Base-by-base conservation (phyloP, 106 monocot genomes). In the Apostasia ramifera region DNA sequence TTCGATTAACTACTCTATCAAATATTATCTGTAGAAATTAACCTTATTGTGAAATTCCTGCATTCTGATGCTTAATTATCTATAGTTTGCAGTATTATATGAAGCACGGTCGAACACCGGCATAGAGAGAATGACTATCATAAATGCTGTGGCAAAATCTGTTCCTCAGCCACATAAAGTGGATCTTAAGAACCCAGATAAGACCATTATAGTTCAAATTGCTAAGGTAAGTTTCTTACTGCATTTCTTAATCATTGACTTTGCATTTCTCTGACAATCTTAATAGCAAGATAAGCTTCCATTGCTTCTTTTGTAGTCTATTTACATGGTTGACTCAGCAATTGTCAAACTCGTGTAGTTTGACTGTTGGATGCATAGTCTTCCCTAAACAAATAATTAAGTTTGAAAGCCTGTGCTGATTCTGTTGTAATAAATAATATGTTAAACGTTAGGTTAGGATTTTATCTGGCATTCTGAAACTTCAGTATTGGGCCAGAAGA, bases 71-170 rank as follows among this genome's bases (percentile, higher is more conserved):
- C 13, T 76, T 72, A 63, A 9, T 4, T 26, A 2, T 58, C 44
- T 87, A 73, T 82, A 97, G 97, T 97, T 92, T 87, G 89, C 95
- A 43, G 95, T 97, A 53, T 67, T 89, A 41, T 97, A 83, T 79
- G 95, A 87, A 79, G 86, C 95, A 66, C 91, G 92, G 48, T 73
- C 95, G 13, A 97, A 92, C 69, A 86, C 92, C 58, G 92, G 95
- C 53, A 71, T 97, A 51, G 97, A 97, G 26, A 89, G 97, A 74
- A 97, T 89, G 92, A 53, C 70, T 57, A 89, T 97, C 40, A 97
- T 97, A 79, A 80, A 90, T 85, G 80, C 87, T 15, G 87, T 97
- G 61, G 97, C 92, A 66, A 92, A 92, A 73, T 83, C 78, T 70
- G 86, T 97, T 63, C 92, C 97, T 63, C 70, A 81, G 60, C 87